phyloP scores from a whole-genome alignment of 2,329 filamentous ascomycete species.

The Stachybotrys echinatus region DNA sequence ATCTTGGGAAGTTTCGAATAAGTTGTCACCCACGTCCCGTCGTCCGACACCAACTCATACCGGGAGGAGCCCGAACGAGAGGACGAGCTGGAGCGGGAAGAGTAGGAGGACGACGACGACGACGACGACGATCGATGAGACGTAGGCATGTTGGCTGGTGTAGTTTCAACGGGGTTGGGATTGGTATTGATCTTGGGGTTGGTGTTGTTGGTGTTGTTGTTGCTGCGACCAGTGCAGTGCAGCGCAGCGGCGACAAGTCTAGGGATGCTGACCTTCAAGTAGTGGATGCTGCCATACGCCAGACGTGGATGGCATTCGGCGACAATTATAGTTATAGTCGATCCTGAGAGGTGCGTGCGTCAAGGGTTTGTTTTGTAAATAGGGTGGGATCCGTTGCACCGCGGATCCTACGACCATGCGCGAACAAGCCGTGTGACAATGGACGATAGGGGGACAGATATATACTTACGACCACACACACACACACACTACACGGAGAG shows the following conservation, averaged over 20 bases:
- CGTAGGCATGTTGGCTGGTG: neutral
- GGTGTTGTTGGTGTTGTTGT: too few relatives aligned
- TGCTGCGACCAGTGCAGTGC: too few relatives aligned
- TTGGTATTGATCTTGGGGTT: too few relatives aligned
- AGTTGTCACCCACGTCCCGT: conserved; percentile 13
- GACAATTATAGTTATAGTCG: neutral
- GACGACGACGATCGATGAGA: neutral
- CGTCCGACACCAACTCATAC: neutral
- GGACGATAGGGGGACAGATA: too few relatives aligned
- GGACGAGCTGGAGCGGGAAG: neutral
- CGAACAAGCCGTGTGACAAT: neutral
- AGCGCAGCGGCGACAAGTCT: neutral
- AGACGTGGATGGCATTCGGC: neutral
- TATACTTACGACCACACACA: too few relatives aligned
- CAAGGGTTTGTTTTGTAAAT: neutral
- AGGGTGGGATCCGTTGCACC: neutral
- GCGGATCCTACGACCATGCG: neutral
- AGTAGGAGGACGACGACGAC: neutral
- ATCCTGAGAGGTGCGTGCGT: neutral
- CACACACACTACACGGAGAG: too few relatives aligned
- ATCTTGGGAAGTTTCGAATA: conserved; percentile 18
- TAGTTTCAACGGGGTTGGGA: too few relatives aligned
- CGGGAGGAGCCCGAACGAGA: neutral
- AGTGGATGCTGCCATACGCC: neutral
- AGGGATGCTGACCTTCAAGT: neutral